Base-by-base conservation (phyloP, 371 early-diverging fungal species). In the Syncephalastrum sp. region DNA sequence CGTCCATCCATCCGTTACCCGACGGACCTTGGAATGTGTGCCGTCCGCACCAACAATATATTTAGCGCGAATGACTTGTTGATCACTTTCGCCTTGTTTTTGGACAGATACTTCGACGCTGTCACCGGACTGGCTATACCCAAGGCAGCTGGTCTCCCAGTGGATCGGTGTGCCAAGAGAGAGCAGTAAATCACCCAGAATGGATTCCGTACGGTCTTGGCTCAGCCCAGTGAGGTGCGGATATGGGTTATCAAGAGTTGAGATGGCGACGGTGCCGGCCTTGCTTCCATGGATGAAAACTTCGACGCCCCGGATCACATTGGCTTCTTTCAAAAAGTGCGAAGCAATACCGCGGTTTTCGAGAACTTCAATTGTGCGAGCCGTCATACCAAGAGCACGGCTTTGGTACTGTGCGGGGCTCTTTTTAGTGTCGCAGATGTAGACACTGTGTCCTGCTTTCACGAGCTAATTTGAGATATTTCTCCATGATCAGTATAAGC, bases 41-140 rank as follows among this genome's bases (percentile, higher is more conserved):
- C 79, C 79, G 48, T 78, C 79, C 3, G 72, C 68, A n/a, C 73
- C 75, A 1, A 78, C 54, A 15, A 78, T 41, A 45, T 69, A 78
- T 0, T 33, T 47, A 19, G 71, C 69, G 25, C 44, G 24, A 8
- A 75, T 47, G 6, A 42, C 41, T 42, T 46, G 5, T 33, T 33
- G 38, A 33, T 33, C 38, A 25, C 42, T 33, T 48, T 53, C 46
- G 19, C 54, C 54, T 21, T 47, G 29, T 3, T 41, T 38, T 10
- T 24, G 23, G 33, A 60, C 38, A 3, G 41, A 47, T 1, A 67
- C 67, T 4, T 45, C 53, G 0, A 77, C 70, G 2, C 56, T 47
- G 12, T 74, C 62, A 0, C 55, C 50, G 3, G 67, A 53, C 60
- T 78, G 75, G 0, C 47, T 59, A 43, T 78, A 78, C 0, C 57